Conservation (phyloP, 345 rosid genomes). For the Hibiscus trionum region DNA sequence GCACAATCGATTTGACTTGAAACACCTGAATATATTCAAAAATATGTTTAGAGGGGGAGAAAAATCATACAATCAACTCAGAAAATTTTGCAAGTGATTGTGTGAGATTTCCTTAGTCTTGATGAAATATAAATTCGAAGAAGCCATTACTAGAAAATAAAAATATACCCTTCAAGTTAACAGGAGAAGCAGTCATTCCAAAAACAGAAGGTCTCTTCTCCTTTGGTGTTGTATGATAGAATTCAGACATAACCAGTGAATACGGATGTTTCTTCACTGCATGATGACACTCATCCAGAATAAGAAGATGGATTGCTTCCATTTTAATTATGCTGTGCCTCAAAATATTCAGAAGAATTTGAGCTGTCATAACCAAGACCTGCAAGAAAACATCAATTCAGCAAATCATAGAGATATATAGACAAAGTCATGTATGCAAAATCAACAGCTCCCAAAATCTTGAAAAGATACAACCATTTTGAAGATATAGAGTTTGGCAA, state of each 20-base stretch:
- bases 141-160: conserved; percentile 5
- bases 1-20: conserved; percentile 98
- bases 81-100: not conserved
- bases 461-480: not conserved
- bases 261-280: conserved; percentile 99
- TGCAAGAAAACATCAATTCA: conserved; percentile 17
- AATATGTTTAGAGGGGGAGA: not conserved
- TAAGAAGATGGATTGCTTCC: conserved; percentile 83
- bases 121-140: not conserved
- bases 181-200: conserved; percentile 99
- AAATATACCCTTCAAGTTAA: conserved; percentile 77
- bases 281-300: conserved; percentile 95
- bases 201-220: conserved; percentile 90
- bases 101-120: not conserved
- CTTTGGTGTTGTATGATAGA: conserved; percentile 81
- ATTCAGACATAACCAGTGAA: conserved; percentile 97
- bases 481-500: not conserved
- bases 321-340: conserved; percentile 95
- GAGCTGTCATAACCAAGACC: conserved; percentile 99
- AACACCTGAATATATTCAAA: conserved; percentile 50
- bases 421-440: not conserved
- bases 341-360: conserved; percentile 83
- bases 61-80: conserved; percentile 1
- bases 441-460: not conserved
- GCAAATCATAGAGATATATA: conserved; percentile 7